Evolutionary conservation across 2,329 filamentous ascomycete genomes (phyloP).

Genomic region (Ceratocystis huliohia): DNA sequence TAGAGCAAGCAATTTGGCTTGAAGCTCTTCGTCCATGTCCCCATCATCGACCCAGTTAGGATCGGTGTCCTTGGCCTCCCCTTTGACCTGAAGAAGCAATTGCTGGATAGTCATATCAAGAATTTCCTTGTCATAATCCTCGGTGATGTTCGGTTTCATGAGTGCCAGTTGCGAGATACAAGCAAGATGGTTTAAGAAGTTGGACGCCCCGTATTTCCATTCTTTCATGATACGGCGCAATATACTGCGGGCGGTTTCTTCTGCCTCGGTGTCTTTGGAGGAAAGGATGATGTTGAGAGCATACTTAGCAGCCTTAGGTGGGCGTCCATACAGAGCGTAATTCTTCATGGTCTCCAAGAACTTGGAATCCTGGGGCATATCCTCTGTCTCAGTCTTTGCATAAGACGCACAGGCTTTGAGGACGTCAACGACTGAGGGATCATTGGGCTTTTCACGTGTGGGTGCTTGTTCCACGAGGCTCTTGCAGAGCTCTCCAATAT

Average conservation of each 20-base stretch:
- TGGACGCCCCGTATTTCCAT: constrained; percentile 57
- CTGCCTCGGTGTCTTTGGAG: constrained; percentile 55
- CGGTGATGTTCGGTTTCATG: constrained; percentile 57
- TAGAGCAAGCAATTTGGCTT: constrained; percentile 71
- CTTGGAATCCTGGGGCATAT: constrained; percentile 68
- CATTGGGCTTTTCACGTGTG: constrained; percentile 52
- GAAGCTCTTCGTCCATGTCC: constrained; percentile 64
- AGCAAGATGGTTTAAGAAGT: constrained; percentile 64
- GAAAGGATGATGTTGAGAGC: constrained; percentile 82
- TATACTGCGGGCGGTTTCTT: constrained; percentile 75
- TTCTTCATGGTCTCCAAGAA: constrained; percentile 69
- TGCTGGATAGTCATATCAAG: constrained; percentile 64
- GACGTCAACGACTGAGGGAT: constrained; percentile 68
- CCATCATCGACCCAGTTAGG: constrained; percentile 56
- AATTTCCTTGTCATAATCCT: constrained; percentile 63
- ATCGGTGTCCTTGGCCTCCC: constrained; percentile 39
- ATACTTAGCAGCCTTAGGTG: constrained; percentile 78
- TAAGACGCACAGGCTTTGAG: constrained; percentile 91
- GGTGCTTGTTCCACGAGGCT: constrained; percentile 73
- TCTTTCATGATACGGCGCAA: constrained; percentile 61
- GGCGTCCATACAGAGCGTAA: constrained; percentile 72
- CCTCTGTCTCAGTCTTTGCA: constrained; percentile 69
- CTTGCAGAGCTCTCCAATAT: constrained; percentile 82
- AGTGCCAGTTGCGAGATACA: constrained; percentile 64
- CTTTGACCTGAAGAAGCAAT: constrained; percentile 58